Percentiles rank a stretch among this genome's conserved stretches.
Evolutionary conservation across 1,284 basidiomycete species (phyloP).

Genomic region (Malassezia slooffiae): DNA sequence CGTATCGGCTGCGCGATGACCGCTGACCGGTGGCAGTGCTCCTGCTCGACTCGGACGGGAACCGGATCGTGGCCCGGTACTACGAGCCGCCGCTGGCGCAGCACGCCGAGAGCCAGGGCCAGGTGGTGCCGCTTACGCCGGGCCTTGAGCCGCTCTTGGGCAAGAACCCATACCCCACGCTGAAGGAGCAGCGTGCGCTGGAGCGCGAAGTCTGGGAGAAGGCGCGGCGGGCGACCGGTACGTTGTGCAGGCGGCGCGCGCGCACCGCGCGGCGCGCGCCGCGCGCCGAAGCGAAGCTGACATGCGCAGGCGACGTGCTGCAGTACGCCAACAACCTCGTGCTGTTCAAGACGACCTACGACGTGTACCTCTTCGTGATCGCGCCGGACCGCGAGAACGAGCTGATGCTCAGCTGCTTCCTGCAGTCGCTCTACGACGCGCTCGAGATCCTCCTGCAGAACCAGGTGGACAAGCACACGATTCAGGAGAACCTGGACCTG

Average conservation of each 20-base stretch:
- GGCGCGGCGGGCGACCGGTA: constrained; percentile 39
- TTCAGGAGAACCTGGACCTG: constrained; percentile 88
- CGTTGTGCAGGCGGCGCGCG: background rate
- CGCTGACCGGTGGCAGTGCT: constrained; percentile 56
- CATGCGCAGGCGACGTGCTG: constrained; percentile 61
- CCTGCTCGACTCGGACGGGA: constrained; percentile 84
- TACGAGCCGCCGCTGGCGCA: constrained; percentile 63
- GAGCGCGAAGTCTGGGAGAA: constrained; percentile 94
- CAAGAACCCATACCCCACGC: constrained; percentile 56
- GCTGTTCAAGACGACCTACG: constrained; percentile 83
- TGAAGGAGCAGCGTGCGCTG: constrained; percentile 89
- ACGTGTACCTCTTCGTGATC: constrained; percentile 89
- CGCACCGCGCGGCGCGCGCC: background rate
- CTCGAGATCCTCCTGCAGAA: constrained; percentile 66
- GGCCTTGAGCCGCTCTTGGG: constrained; percentile 23
- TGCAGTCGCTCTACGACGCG: constrained; percentile 76
- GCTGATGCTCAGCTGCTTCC: constrained; percentile 78
- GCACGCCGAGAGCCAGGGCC: constrained; percentile 15
- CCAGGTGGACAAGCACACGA: constrained; percentile 85
- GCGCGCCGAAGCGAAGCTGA: too few relatives aligned
- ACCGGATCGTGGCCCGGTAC: constrained; percentile 90
- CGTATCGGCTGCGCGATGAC: too few relatives aligned
- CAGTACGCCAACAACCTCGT: constrained; percentile 82
- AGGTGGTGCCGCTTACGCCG: constrained; percentile 17
- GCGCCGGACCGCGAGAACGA: constrained; percentile 83